Conservation (phyloP, 1,284 basidiomycete species). For the Cyathus olla region DNA sequence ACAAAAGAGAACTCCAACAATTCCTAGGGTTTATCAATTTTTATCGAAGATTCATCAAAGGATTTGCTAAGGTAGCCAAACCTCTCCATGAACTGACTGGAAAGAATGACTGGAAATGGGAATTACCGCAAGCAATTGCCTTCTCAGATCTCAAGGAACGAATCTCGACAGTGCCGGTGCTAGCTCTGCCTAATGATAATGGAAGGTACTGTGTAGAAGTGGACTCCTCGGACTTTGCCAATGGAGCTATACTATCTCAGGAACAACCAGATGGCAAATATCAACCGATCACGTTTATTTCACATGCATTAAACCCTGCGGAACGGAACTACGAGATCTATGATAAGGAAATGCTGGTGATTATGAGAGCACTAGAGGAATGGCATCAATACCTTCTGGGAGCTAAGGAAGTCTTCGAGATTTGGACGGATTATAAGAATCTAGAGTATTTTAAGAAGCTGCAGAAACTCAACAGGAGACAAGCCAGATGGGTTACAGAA, state of each 20-base stretch:
- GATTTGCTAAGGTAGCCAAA: background rate
- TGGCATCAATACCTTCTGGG: conserved; percentile 44
- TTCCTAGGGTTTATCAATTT: conserved; percentile 29
- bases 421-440: conserved; percentile 42
- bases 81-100: background rate
- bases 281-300: conserved; percentile 11
- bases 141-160: background rate
- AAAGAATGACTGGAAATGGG: background rate
- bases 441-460: conserved; percentile 42
- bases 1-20: conserved; percentile 5
- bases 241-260: conserved; percentile 7
- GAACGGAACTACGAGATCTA: conserved; percentile 21
- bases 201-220: conserved; percentile 5
- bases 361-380: conserved; percentile 24
- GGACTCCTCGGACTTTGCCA: conserved; percentile 9
- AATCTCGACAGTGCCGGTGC: background rate
- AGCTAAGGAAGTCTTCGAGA: conserved; percentile 11
- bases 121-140: background rate
- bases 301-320: conserved; percentile 2
- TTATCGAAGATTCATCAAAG: background rate
- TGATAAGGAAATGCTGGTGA: conserved; percentile 32
- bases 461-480: conserved; percentile 35
- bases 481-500: conserved; percentile 44
- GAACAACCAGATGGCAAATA: conserved; percentile 3
- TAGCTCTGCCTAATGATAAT: background rate